Evolutionary conservation across 2,329 filamentous ascomycete genomes (phyloP), one percentile per base, ranked within the genome.

Genomic region (Aspergillus spinulosporus): DNA sequence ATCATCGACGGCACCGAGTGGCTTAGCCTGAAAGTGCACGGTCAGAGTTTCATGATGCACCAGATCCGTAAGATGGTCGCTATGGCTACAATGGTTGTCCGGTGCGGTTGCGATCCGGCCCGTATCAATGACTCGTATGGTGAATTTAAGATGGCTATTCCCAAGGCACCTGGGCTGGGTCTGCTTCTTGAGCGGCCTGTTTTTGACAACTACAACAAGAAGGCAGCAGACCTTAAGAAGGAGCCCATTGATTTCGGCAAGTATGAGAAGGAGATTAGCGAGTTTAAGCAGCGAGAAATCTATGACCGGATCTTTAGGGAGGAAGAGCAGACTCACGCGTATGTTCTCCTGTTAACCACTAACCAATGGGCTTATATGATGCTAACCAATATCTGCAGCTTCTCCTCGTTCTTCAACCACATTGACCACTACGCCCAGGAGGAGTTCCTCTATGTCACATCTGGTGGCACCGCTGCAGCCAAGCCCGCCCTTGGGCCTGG

Each of bases 41-140:
- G 94, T 0, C 94, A 99, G 75, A 93, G 88, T 69, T 99, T 99
- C 82, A 99, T 99, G 94, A 99, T 99, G 94, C 94, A 99, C 75
- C 94, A 99, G 78, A 99, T 99, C 74, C 88, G 94, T 68, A 99
- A 97, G 77, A 97, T 99, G 94, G 90, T 99, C 12, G 91, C 90
- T 55, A 92, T 99, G 88, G 90, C 86, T 6, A 86, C 90, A 34
- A 80, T 99, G 58, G 80, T 93, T 4, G 88, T 95, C 5, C 87
- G 94, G 37, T 95, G 89, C 72, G 94, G 91, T 49, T 87, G 87
- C n/a, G 81, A 89, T 3, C 79, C 86, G 3, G 77, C 83, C 8
- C 84, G 89, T 29, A 89, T 99, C 64, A 72, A 77, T 0, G 83
- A 95, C 59, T 90, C 86, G 58, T 96, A 96, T 72, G 84, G 83